Conservation (phyloP, 305 asterid genomes). For the Euphrasia arctica region DNA sequence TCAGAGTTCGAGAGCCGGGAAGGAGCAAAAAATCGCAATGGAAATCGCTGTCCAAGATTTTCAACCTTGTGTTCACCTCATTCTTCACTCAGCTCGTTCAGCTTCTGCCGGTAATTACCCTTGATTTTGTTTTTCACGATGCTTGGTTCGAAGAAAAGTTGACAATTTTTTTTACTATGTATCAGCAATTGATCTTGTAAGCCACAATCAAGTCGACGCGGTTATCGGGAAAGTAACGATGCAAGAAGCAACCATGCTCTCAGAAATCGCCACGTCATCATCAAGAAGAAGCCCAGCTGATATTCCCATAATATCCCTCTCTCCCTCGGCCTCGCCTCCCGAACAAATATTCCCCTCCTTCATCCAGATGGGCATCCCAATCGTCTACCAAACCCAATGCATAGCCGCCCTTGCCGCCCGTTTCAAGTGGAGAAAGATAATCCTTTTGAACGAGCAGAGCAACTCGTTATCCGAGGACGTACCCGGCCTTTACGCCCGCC, state of each 20-base stretch:
- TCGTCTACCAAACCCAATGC: constrained; percentile 38
- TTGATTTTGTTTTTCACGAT: background rate
- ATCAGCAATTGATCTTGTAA: constrained; percentile 45
- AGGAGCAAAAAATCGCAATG: constrained; percentile 52
- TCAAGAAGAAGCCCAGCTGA: background rate
- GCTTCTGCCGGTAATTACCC: constrained; percentile 39
- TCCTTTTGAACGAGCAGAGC: constrained; percentile 37
- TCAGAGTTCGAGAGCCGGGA: constrained; percentile 39
- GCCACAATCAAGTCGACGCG: constrained; percentile 33
- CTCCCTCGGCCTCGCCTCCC: constrained; percentile 30
- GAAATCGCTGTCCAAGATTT: constrained; percentile 45
- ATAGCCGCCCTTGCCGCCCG: constrained; percentile 44
- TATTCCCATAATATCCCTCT: constrained; percentile 42
- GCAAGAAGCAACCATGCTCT: constrained; percentile 44
- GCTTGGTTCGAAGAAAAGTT: too few relatives aligned
- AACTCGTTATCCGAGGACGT: constrained; percentile 29
- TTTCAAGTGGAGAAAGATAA: constrained; percentile 54
- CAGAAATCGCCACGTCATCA: constrained; percentile 28
- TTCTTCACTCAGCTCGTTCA: constrained; percentile 37
- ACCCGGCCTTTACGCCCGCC: constrained; percentile 29
- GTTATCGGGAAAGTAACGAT: constrained; percentile 43
- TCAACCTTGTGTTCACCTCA: constrained; percentile 31
- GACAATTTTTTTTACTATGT: background rate
- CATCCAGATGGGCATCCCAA: constrained; percentile 34
- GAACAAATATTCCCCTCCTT: constrained; percentile 20